These are phyloP conservation scores for Madurella mycetomatis DNA, from an alignment of 2,329 filamentous ascomycete species.

Conservation along the genomic window DNA sequence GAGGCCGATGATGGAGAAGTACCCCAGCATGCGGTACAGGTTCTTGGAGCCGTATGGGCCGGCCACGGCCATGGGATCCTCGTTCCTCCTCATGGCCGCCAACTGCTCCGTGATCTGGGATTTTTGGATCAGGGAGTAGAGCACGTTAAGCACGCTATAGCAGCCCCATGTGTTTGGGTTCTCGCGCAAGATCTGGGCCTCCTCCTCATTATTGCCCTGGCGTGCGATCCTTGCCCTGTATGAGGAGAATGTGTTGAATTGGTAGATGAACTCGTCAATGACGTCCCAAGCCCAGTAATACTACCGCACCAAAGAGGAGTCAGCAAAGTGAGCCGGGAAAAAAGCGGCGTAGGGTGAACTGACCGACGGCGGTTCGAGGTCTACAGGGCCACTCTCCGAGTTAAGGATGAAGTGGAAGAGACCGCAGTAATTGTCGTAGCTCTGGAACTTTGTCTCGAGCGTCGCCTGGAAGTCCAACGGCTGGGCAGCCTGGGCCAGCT, in stretches of 20 bases:
- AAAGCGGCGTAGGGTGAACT: conserved; percentile 36
- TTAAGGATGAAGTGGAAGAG: conserved; percentile 99
- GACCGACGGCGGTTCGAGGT: conserved; percentile 93
- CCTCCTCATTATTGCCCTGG: conserved; percentile 80
- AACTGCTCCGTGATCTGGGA: conserved; percentile 98
- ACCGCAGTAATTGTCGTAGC: conserved; percentile 99
- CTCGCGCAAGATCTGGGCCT: conserved; percentile 84
- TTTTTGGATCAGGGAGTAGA: conserved; percentile 97
- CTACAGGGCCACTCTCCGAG: conserved; percentile 88
- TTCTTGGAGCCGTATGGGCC: conserved; percentile 94
- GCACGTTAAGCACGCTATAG: conserved; percentile 98
- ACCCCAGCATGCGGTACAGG: conserved; percentile 96
- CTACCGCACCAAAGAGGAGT: conserved; percentile 42
- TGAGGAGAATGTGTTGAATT: conserved; percentile 99
- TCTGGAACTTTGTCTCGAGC: conserved; percentile 94
- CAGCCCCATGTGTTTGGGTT: conserved; percentile 99
- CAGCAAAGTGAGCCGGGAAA: conserved; percentile 5
- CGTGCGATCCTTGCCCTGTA: conserved; percentile 91
- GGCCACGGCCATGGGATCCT: conserved; percentile 81
- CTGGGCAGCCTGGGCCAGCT: conserved; percentile 85
- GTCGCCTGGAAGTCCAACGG: conserved; percentile 94
- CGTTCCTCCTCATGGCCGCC: conserved; percentile 86
- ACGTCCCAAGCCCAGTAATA: conserved; percentile 99
- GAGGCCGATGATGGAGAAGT: conserved; percentile 98
- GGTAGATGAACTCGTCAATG: conserved; percentile 99